These are phyloP conservation scores for Malania oleifera DNA, from an alignment of 164 flowering plant species.

Conservation along the genomic window DNA sequence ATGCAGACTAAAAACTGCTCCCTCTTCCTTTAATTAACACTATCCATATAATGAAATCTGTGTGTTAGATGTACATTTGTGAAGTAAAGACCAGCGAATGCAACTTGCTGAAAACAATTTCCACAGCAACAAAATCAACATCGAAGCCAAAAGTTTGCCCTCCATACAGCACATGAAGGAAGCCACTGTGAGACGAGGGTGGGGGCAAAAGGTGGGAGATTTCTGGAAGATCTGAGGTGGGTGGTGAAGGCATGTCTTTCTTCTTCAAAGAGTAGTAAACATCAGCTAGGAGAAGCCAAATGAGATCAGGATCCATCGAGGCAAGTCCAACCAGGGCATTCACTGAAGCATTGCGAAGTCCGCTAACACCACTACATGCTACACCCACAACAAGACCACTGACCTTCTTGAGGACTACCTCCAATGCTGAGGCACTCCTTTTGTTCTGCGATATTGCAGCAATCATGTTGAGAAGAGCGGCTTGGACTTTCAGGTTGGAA, in stretches of 20 bases:
- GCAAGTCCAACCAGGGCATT: slow-evolving; percentile 72
- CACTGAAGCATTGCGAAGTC: slow-evolving; percentile 59
- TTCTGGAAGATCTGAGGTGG: slow-evolving; percentile 48
- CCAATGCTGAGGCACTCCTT: slow-evolving; percentile 69
- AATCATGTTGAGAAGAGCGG: slow-evolving; percentile 79
- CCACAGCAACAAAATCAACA: slow-evolving; percentile 54
- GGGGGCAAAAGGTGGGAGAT: slow-evolving; percentile 51
- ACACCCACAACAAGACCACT: slow-evolving; percentile 83
- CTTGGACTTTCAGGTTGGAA: slow-evolving; percentile 75
- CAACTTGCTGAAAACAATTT: slow-evolving; percentile 45
- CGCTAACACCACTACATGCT: slow-evolving; percentile 70
- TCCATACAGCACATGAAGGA: slow-evolving; percentile 69
- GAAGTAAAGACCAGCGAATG: slow-evolving; percentile 25
- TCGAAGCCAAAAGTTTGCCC: slow-evolving; percentile 79
- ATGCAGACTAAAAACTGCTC: too few species aligned
- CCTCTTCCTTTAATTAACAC: too few species aligned
- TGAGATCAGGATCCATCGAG: slow-evolving; percentile 76
- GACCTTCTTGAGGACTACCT: slow-evolving; percentile 71
- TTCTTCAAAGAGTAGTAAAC: slow-evolving; percentile 66
- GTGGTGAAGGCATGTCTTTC: slow-evolving; percentile 51
- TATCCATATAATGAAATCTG: too few species aligned
- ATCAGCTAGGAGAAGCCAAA: slow-evolving; percentile 93
- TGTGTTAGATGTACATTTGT: slow-evolving; percentile 26
- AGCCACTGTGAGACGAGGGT: slow-evolving; percentile 43
- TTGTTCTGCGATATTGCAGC: slow-evolving; percentile 59